These are phyloP conservation scores for Rhododendron ferrugineum DNA, from an alignment of 148 eudicot genomes.

Conservation along the genomic window DNA sequence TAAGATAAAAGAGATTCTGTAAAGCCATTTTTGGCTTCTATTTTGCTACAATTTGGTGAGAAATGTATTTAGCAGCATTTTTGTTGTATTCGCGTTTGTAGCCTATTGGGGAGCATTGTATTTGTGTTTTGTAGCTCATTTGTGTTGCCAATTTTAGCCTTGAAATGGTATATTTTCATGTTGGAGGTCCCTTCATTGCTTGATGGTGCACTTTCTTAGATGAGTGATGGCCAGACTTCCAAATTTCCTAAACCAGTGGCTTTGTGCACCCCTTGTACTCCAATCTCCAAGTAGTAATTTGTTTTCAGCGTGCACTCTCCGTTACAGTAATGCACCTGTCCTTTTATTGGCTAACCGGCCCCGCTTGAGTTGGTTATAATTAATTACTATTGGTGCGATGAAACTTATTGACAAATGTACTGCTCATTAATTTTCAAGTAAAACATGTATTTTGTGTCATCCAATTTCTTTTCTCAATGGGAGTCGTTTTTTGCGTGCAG, in stretches of 20 bases:
- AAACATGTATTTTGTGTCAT: not conserved
- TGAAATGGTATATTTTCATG: not conserved
- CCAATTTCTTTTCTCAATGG: not conserved
- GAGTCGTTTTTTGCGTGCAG: not conserved
- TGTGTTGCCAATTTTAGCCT: not conserved
- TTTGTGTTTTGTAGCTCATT: not conserved
- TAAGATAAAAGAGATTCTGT: slow-evolving; percentile 51
- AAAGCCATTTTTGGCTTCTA: not conserved
- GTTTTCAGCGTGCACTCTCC: not conserved
- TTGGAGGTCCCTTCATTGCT: not conserved
- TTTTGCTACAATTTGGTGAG: not conserved
- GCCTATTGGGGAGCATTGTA: not conserved
- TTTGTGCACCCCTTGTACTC: not conserved
- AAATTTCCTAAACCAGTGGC: not conserved
- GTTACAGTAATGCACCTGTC: not conserved
- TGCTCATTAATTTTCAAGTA: not conserved
- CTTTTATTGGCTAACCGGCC: not conserved
- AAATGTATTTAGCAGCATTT: not conserved
- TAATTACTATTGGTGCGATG: not conserved
- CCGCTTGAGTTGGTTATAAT: not conserved
- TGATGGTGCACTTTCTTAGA: not conserved
- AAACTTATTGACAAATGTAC: not conserved
- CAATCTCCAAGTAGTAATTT: not conserved
- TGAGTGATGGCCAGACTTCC: not conserved
- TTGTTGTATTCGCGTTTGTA: not conserved